phyloP scores from a whole-genome alignment of 1,139 yeast genomes.

The Waltiozyma solani region DNA sequence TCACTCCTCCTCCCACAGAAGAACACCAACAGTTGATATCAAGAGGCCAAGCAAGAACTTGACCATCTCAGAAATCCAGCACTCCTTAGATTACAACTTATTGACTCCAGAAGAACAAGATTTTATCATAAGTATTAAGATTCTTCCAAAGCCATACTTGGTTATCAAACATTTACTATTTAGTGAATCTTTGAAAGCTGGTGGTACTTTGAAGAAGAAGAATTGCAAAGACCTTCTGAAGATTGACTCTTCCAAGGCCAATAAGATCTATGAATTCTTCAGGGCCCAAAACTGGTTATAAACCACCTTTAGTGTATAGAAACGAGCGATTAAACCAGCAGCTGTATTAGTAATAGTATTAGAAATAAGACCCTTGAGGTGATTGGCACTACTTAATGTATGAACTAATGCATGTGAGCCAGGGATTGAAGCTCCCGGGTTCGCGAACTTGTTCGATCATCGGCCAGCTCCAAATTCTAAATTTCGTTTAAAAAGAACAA shows the following conservation, averaged over 20 bases:
- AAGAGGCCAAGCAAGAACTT: conserved; percentile 24
- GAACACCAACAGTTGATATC: conserved; percentile 9
- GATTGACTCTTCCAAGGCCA: conserved; percentile 80
- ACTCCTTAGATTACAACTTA: conserved; percentile 74
- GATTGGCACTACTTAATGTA: too few species aligned
- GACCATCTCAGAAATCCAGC: conserved; percentile 53
- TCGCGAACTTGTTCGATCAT: too few species aligned
- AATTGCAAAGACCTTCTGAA: conserved; percentile 75
- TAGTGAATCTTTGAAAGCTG: conserved; percentile 77
- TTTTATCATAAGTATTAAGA: conserved; percentile 73
- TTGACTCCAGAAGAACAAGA: conserved; percentile 80
- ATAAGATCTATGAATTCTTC: conserved; percentile 84
- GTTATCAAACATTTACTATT: conserved; percentile 90
- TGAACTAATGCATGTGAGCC: too few species aligned
- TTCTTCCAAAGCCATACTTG: conserved; percentile 86
- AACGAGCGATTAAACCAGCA: too few species aligned
- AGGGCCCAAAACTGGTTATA: conserved; percentile 80
- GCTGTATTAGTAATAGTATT: too few species aligned
- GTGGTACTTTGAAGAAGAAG: conserved; percentile 74
- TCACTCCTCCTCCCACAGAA: conserved; percentile 10
- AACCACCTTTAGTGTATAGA: too few species aligned
- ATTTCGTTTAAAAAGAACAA: too few species aligned
- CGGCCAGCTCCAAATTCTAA: too few species aligned
- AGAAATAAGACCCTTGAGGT: too few species aligned
- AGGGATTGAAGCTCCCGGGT: too few species aligned